Evolutionary conservation across 306 rosid genomes (phyloP).

Genomic region (Castanea mollissima): DNA sequence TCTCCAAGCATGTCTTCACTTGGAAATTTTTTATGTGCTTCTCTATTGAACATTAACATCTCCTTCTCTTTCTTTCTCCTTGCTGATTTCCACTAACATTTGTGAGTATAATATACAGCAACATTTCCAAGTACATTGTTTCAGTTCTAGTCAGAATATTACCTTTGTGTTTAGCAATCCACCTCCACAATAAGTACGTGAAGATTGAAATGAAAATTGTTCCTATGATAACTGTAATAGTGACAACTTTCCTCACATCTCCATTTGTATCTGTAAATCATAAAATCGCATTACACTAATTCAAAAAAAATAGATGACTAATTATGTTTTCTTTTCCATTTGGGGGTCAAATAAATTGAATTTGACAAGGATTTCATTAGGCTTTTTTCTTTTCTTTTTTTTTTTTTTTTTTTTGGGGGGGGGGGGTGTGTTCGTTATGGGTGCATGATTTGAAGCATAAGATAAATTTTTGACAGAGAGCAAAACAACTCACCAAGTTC

Average conservation of each 20-base stretch:
- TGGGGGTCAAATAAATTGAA: no score
- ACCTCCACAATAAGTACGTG: conserved; percentile 11
- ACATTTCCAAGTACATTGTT: background rate
- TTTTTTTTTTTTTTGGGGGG: no score
- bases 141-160: background rate
- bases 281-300: background rate
- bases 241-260: background rate
- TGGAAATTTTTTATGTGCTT: background rate
- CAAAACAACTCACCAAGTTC: no score
- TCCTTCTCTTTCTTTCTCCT: background rate
- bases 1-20: background rate
- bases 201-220: background rate
- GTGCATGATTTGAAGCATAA: no score
- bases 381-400: no score
- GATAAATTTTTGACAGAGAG: no score
- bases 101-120: background rate
- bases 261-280: background rate
- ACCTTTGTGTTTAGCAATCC: conserved; percentile 8
- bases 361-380: no score
- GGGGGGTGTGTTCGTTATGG: no score
- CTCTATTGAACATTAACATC: background rate
- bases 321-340: no score
- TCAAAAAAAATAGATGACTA: no score
- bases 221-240: conserved; percentile 3
- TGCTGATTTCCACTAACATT: background rate